Conservation (phyloP, 768 basidiomycete species). For the Mycena pura region DNA sequence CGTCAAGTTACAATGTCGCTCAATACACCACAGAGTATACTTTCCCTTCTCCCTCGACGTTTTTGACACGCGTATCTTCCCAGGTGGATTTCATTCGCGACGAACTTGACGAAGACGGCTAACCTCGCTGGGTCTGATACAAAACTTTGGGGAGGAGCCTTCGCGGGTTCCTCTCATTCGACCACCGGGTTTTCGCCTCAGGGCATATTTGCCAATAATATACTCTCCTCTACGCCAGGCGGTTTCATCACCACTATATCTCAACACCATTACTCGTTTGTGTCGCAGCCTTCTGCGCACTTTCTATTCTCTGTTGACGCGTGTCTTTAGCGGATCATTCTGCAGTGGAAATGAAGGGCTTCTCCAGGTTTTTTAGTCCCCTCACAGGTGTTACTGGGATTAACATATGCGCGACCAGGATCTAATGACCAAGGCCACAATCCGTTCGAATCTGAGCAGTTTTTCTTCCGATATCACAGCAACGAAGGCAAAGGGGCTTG, state of each 20-base stretch:
- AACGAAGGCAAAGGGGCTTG: slow-evolving; percentile 50
- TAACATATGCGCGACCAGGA: no score
- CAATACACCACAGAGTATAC: slow-evolving; percentile 58
- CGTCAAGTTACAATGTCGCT: slow-evolving; percentile 44
- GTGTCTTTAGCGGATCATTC: slow-evolving; percentile 59
- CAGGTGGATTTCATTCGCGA: slow-evolving; percentile 63
- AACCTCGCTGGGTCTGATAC: slow-evolving; percentile 46
- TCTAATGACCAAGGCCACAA: slow-evolving; percentile 67
- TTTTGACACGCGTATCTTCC: not conserved
- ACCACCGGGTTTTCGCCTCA: slow-evolving; percentile 64
- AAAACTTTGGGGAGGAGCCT: slow-evolving; percentile 56
- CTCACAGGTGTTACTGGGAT: no score
- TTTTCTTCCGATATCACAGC: slow-evolving; percentile 63
- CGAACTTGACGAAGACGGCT: slow-evolving; percentile 51
- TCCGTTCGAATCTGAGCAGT: slow-evolving; percentile 60
- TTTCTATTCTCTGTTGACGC: slow-evolving; percentile 27
- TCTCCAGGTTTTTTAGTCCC: no score
- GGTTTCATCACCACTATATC: slow-evolving; percentile 63
- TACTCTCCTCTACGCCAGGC: slow-evolving; percentile 56
- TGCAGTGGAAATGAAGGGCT: slow-evolving; percentile 60
- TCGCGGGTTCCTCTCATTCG: slow-evolving; percentile 56
- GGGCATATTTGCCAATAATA: slow-evolving; percentile 58
- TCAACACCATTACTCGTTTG: slow-evolving; percentile 50
- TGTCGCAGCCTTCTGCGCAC: slow-evolving; percentile 31
- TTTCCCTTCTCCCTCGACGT: not conserved